Conservation (phyloP, 331 rosid species). For the Arachis monticola region DNA sequence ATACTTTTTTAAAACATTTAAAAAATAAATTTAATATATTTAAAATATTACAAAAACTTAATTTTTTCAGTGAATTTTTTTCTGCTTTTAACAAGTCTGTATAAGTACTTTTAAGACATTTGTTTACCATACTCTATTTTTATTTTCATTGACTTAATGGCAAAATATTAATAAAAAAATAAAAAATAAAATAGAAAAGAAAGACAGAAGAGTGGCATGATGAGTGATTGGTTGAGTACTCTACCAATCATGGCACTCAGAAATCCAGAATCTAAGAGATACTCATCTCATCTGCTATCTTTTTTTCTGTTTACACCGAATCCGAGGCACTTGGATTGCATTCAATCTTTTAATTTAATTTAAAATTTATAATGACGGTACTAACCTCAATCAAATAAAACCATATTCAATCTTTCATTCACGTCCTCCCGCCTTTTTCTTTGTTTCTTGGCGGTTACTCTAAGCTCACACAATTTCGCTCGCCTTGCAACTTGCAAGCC, state of each 20-base stretch:
- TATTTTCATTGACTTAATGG: too few species aligned
- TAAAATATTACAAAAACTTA: too few species aligned
- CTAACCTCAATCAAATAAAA: background rate
- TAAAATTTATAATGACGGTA: background rate
- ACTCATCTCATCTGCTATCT: background rate
- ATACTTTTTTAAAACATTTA: too few species aligned
- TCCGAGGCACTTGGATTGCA: background rate
- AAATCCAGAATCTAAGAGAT: background rate
- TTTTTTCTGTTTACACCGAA: background rate
- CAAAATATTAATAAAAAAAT: background rate
- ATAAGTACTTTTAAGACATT: too few species aligned
- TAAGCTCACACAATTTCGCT: background rate
- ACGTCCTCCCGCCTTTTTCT: background rate
- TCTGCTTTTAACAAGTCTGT: too few species aligned
- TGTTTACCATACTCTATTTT: too few species aligned
- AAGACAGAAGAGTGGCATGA: background rate
- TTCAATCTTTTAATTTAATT: background rate
- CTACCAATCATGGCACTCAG: background rate
- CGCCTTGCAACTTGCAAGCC: background rate
- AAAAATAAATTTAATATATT: too few species aligned
- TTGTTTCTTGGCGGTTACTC: background rate
- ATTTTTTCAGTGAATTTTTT: too few species aligned
- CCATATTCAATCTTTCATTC: constrained; percentile 4
- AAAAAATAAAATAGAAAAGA: background rate
- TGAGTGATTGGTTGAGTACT: background rate